Conservation (phyloP, 306 rosid species). For the Adenanthera pavonina region DNA sequence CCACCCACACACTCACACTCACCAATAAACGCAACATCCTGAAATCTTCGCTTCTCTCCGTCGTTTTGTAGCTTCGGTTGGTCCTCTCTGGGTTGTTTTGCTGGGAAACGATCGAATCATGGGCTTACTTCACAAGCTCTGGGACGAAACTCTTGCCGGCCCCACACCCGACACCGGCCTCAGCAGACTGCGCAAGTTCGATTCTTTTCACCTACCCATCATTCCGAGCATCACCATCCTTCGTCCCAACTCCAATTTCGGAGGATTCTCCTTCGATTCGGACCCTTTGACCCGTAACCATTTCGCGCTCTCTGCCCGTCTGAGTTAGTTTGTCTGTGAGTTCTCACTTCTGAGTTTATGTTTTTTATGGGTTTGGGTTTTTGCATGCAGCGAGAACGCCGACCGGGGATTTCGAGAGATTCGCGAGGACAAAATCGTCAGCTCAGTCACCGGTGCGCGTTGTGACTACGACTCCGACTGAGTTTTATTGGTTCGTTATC, state of each 20-base stretch:
- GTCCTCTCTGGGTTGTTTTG: background rate
- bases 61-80: background rate
- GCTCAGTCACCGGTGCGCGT: conserved; percentile 40
- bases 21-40: background rate
- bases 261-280: background rate
- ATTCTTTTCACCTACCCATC: background rate
- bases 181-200: background rate
- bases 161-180: conserved; percentile 9
- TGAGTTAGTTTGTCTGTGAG: background rate
- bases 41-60: background rate
- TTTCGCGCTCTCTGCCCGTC: background rate
- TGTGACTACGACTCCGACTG: conserved; percentile 51
- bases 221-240: background rate
- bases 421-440: conserved; percentile 56
- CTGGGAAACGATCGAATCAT: background rate
- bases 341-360: background rate
- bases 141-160: background rate
- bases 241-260: background rate
- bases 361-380: background rate
- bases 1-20: no score
- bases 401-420: conserved; percentile 48
- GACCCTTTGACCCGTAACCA: conserved; percentile 63
- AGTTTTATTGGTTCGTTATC: conserved; percentile 64
- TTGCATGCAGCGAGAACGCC: conserved; percentile 66
- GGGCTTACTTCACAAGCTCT: conserved; percentile 1